Evolutionary conservation across 805 yeast species (phyloP).

Genomic region (Saccharomycopsis sp.): DNA sequence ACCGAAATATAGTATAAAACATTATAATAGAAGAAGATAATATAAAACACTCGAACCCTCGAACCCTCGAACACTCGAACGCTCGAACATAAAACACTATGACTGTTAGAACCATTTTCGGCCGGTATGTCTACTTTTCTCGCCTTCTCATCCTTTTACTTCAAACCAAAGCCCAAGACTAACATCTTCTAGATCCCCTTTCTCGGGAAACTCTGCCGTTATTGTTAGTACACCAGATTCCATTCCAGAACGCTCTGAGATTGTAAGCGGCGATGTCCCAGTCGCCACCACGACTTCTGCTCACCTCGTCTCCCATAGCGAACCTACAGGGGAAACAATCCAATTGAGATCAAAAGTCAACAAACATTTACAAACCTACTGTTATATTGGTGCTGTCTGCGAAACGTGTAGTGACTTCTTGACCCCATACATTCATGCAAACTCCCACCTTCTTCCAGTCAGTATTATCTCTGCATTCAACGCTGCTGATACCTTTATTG

Average conservation of each 20-base stretch:
- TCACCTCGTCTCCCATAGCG: neutral
- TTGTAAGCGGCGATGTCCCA: neutral
- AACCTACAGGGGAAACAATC: neutral
- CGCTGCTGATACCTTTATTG: neutral
- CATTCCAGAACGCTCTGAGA: neutral
- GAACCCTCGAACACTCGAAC: too few species aligned
- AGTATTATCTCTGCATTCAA: neutral
- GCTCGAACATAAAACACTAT: too few species aligned
- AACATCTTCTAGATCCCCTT: neutral
- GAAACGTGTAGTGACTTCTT: neutral
- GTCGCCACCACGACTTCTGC: neutral
- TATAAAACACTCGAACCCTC: neutral
- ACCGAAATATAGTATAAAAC: neutral
- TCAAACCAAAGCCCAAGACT: neutral
- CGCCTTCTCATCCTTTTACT: neutral
- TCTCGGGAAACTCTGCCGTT: neutral
- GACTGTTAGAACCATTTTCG: neutral
- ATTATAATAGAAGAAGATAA: neutral
- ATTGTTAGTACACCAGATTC: neutral
- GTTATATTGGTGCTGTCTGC: neutral
- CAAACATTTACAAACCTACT: neutral
- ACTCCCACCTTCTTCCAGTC: neutral
- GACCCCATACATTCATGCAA: neutral
- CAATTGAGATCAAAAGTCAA: slow-evolving; percentile 1
- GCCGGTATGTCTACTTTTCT: neutral